Base-by-base conservation (phyloP, 352 stramenopile species). In the Phytophthora colocasiae region DNA sequence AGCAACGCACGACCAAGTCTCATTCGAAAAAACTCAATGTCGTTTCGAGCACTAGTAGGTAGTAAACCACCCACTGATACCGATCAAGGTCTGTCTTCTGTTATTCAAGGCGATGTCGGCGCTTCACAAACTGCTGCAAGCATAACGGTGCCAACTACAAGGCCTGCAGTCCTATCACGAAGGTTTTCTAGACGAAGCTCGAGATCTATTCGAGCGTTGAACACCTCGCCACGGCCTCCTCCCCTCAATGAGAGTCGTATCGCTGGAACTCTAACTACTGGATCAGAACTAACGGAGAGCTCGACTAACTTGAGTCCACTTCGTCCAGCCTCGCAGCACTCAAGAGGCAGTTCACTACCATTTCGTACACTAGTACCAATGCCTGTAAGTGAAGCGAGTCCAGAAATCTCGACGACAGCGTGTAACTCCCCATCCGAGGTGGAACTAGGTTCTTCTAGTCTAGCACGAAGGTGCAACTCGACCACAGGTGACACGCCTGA, bases 21-120 rank as follows among this genome's bases (percentile, higher is more conserved):
- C 6, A 15, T 36, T 12, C 24, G 45, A 17, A 24, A 57, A 9
- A 60, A 60, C n/a, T 61, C 58, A 7, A 66, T 53, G 40, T 60
- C 58, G 6, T 66, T 66, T 47, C 48, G 47, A 52, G 22, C 47
- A 34, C 19, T 66, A 32, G 41, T 45, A 6, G 17, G 39, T 34
- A 29, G 38, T 19, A 22, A 66, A 32, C 12, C 39, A 19, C 6
- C 12, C 19, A 2, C 46, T 27, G 47, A 48, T n/a, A 39, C 7
- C 50, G 36, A 14, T 12, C 10, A 7, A 34, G 43, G 29, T 3
- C n/a, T 22, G 10, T 29, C 17, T 5, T 19, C 4, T 45, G 10
- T 12, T 15, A 17, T 15, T 60, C n/a, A 43, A 31, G 17, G 41
- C 10, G n/a, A 44, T 19, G 22, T 7, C 15, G 14, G 29, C 10